phyloP scores from a whole-genome alignment of 805 yeast species.

The Kurtzmaniella cleridarum region DNA sequence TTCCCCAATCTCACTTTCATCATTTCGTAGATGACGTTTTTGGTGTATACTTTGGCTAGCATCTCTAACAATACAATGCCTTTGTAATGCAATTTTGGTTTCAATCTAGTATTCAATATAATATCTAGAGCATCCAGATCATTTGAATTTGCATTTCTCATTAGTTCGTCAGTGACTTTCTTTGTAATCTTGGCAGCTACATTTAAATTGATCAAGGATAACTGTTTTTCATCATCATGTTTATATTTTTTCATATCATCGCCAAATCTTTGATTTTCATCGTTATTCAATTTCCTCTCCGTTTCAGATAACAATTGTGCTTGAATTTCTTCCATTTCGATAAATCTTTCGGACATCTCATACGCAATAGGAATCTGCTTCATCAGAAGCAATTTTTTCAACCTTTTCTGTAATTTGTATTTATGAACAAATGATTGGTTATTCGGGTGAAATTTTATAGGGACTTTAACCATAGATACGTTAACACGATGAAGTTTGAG shows the following conservation, averaged over 20 bases:
- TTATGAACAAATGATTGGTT: constrained; percentile 5
- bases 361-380: constrained; percentile 46
- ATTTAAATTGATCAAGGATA: constrained; percentile 12
- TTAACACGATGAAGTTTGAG: constrained; percentile 13
- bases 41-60: constrained; percentile 10
- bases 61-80: constrained; percentile 17
- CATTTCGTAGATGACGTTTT: constrained; percentile 11
- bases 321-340: constrained; percentile 41
- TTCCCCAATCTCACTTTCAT: constrained; percentile 9
- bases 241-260: constrained; percentile 1
- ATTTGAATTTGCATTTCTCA: constrained; percentile 16
- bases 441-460: background rate
- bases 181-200: constrained; percentile 17
- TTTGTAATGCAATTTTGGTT: constrained; percentile 8
- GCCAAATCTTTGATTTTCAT: constrained; percentile 10
- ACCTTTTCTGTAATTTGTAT: constrained; percentile 6
- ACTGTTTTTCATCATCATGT: constrained; percentile 5
- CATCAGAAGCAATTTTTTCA: constrained; percentile 25
- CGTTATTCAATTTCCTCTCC: constrained; percentile 13
- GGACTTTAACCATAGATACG: background rate
- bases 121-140: background rate
- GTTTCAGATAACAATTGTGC: constrained; percentile 16
- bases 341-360: constrained; percentile 43
- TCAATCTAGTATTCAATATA: constrained; percentile 4
- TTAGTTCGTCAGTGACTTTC: constrained; percentile 26